A percentile compares a stretch with the other conserved stretches of the same genome.
Evolutionary conservation across 2,329 filamentous ascomycete genomes (phyloP).

Genomic region (Ceratocystis destructans): DNA sequence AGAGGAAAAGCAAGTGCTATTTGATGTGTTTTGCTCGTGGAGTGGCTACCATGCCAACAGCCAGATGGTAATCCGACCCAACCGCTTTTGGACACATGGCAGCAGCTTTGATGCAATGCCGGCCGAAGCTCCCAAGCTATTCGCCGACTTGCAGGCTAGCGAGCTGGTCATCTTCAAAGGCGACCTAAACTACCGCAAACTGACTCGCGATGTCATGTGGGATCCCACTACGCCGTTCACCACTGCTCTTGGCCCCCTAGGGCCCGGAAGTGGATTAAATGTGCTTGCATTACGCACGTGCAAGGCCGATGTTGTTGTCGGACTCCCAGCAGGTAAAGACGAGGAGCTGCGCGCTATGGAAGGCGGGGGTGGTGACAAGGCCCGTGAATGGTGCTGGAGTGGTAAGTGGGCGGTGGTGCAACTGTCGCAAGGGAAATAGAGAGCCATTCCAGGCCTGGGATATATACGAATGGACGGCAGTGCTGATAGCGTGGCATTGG

Average conservation of each 20-base stretch:
- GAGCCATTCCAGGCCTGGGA: background rate
- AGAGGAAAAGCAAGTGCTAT: conserved; percentile 51
- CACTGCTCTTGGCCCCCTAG: conserved; percentile 73
- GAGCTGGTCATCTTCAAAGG: conserved; percentile 95
- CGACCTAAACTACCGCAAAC: conserved; percentile 89
- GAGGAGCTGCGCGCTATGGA: conserved; percentile 57
- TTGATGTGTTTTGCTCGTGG: conserved; percentile 75
- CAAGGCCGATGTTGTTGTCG: conserved; percentile 93
- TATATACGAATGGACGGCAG: background rate
- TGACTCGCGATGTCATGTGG: conserved; percentile 78
- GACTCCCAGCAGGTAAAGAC: conserved; percentile 67
- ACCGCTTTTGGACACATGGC: conserved; percentile 79
- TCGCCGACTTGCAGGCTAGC: conserved; percentile 64
- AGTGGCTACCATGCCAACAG: conserved; percentile 67
- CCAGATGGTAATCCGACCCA: conserved; percentile 67
- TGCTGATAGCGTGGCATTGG: background rate
- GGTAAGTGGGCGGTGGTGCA: conserved; percentile 96
- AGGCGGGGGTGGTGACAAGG: conserved; percentile 55
- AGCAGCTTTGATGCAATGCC: conserved; percentile 86
- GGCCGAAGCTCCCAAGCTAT: conserved; percentile 48
- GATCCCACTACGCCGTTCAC: conserved; percentile 75
- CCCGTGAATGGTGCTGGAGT: conserved; percentile 83
- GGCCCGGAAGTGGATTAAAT: conserved; percentile 67
- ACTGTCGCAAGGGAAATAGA: conserved; percentile 36
- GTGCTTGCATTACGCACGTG: conserved; percentile 80